These are phyloP conservation scores for Aspergillus bombycis DNA, from an alignment of 2,329 filamentous ascomycete genomes.

Conservation along the genomic window DNA sequence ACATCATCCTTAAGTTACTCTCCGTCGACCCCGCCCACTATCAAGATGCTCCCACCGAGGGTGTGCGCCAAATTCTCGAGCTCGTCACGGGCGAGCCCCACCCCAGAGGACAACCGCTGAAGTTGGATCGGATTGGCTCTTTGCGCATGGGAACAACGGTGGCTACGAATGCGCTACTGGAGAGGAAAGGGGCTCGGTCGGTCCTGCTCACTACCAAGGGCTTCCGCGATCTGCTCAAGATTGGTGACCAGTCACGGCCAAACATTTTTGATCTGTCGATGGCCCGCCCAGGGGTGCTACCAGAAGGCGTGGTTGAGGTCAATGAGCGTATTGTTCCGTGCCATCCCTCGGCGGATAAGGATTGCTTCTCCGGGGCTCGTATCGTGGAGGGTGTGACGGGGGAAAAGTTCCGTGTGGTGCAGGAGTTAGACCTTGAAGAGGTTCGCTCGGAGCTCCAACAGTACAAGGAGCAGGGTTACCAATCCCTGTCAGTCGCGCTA, in stretches of 20 bases:
- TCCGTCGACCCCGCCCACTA: constrained; percentile 46
- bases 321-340: constrained; percentile 87
- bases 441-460: constrained; percentile 63
- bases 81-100: constrained; percentile 39
- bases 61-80: constrained; percentile 72
- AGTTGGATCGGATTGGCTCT: constrained; percentile 40
- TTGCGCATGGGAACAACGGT: constrained; percentile 96
- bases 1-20: constrained; percentile 45
- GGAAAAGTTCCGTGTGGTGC: constrained; percentile 71
- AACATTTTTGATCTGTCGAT: constrained; percentile 91
- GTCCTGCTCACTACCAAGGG: constrained; percentile 85
- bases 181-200: constrained; percentile 86
- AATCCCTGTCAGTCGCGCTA: constrained; percentile 81
- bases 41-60: constrained; percentile 68
- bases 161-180: constrained; percentile 85
- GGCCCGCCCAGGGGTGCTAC: constrained; percentile 80
- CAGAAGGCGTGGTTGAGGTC: constrained; percentile 80
- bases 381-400: constrained; percentile 57
- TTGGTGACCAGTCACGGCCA: constrained; percentile 87
- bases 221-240: constrained; percentile 82
- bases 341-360: constrained; percentile 63
- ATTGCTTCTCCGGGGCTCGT: constrained; percentile 68
- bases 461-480: constrained; percentile 70
- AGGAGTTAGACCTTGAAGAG: constrained; percentile 59
- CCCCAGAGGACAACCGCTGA: constrained; percentile 39